Evolutionary conservation across 352 stramenopile genomes (phyloP), one percentile per base, ranked within the genome.

Genomic region (Phytopythium delawarense): DNA sequence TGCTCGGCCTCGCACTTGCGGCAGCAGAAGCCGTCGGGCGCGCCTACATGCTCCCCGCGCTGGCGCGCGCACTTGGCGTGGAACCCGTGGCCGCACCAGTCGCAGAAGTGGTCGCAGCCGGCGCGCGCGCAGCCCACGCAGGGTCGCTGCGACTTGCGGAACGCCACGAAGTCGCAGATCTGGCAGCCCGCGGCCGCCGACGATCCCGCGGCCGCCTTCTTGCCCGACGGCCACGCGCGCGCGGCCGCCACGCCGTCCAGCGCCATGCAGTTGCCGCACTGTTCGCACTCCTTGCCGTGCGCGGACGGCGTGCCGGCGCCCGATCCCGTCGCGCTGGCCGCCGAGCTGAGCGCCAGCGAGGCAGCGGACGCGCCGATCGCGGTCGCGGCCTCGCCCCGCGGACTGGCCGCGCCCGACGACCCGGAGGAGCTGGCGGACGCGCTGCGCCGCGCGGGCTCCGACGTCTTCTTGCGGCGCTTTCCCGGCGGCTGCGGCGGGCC

Each of bases 11-110:
- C 80, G 62, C 82, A 92, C 49, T 86, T 87, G 49, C 77, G 76
- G 46, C 84, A 92, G 63, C 81, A 91, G 50, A 92, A 92, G 25
- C 82, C 84, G 49, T 79, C 84, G 11, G 63, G 66, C 21, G 71
- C 70, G 39, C 61, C 60, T 64, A 90, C 72, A 18, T 90, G 78
- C 48, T 92, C 84, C 51, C 75, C 66, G 1, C 72, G 57, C 30
- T 66, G 32, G 34, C 73, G 74, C 20, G 84, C 86, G 63, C 86
- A 95, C 61, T 87, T 89, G 2, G 56, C 70, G 71, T 95, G 86
- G 67, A 88, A 90, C 45, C 86, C 86, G 48, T 88, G 81, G 62
- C 84, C 86, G 58, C 86, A 95, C 82, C 82, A 93, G 42, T 95
- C 86, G 66, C 86, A 95, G 50, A 93, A 95, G 52, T 88, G 72